Evolutionary conservation across 78 protist genomes (phyloP).

Genomic region (Dictyostelium brefeldianum): DNA sequence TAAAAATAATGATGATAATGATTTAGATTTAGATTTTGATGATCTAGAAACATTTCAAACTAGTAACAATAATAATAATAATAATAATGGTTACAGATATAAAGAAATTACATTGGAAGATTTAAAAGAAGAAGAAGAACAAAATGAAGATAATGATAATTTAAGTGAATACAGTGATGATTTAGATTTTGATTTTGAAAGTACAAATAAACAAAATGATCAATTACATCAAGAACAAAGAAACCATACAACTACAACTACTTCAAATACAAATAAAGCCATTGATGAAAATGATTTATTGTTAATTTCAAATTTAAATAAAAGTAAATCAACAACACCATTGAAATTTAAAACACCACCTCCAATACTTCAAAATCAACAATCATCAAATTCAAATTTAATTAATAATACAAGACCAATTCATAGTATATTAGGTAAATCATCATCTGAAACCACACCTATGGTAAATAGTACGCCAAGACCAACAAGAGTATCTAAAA

Average conservation of each 20-base stretch:
- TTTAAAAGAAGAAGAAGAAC: neutral
- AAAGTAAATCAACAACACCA: neutral
- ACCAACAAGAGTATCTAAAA: neutral
- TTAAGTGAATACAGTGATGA: neutral
- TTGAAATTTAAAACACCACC: neutral
- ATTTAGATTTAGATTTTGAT: neutral
- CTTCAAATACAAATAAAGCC: neutral
- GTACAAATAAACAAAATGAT: neutral
- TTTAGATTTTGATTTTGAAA: neutral
- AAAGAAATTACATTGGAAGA: neutral
- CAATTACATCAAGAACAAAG: neutral
- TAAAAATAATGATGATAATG: neutral
- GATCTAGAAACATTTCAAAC: neutral
- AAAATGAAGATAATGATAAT: neutral
- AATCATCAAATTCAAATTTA: neutral
- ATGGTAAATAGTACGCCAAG: neutral
- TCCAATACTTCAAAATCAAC: neutral
- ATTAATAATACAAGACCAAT: neutral
- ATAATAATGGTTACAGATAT: neutral
- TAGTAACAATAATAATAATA: neutral
- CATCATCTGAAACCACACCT: neutral
- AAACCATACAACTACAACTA: neutral
- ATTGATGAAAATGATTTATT: constrained; percentile 2
- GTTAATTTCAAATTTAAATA: neutral
- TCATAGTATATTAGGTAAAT: neutral